Percentiles rank a stretch among this genome's conserved stretches.
These are phyloP conservation scores for Verticillium isaacii DNA, from an alignment of 2,329 filamentous ascomycete species.

Conservation along the genomic window DNA sequence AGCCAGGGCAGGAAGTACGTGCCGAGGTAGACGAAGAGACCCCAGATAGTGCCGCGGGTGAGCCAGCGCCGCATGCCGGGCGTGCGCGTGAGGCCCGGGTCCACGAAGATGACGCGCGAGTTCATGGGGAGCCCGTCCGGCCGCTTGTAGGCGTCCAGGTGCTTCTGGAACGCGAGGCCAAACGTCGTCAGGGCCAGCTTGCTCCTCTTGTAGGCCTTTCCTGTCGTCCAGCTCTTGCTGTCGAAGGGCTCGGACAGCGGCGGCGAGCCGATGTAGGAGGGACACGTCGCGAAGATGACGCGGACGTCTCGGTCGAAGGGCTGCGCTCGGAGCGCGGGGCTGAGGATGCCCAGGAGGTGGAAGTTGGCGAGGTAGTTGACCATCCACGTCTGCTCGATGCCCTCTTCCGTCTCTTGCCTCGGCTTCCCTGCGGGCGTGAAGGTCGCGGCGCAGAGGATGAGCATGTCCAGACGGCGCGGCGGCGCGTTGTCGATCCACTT, in stretches of 20 bases:
- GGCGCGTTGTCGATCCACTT: constrained; percentile 97
- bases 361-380: constrained; percentile 96
- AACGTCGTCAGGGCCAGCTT: constrained; percentile 85
- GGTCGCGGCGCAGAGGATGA: constrained; percentile 81
- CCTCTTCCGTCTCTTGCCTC: constrained; percentile 64
- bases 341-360: constrained; percentile 86
- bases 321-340: constrained; percentile 83
- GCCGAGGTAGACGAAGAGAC: constrained; percentile 69
- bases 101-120: constrained; percentile 77
- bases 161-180: constrained; percentile 86
- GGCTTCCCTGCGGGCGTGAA: constrained; percentile 63
- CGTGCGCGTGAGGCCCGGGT: constrained; percentile 80
- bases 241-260: constrained; percentile 52
- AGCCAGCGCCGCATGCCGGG: constrained; percentile 86
- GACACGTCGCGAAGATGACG: constrained; percentile 80
- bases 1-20: constrained; percentile 83
- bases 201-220: constrained; percentile 58
- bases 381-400: constrained; percentile 86
- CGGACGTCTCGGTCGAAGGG: constrained; percentile 91
- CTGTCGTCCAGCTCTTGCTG: constrained; percentile 48
- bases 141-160: constrained; percentile 76
- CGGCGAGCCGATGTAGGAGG: constrained; percentile 77
- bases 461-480: constrained; percentile 81
- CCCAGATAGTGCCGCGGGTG: constrained; percentile 76
- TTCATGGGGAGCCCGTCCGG: constrained; percentile 81